These are phyloP conservation scores for Erythrobasidium hasegawianum DNA, from an alignment of 1,284 basidiomycete species.

Conservation along the genomic window DNA sequence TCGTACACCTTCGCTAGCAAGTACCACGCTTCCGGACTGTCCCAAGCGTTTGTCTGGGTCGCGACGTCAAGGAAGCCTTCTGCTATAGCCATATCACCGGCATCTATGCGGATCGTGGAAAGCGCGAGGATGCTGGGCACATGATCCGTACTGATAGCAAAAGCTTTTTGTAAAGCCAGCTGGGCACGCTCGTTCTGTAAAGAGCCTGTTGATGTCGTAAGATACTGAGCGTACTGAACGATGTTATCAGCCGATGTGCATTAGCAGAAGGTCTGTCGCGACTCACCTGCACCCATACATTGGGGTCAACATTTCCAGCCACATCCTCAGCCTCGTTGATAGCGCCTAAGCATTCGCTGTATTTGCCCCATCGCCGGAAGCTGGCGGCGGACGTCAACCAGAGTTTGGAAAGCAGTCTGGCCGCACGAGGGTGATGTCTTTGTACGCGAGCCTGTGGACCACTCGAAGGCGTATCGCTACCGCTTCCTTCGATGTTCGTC, in stretches of 20 bases:
- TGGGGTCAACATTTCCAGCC: conserved; percentile 71
- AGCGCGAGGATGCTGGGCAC: conserved; percentile 72
- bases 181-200: conserved; percentile 7
- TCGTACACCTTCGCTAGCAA: conserved; percentile 74
- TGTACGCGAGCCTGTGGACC: not conserved
- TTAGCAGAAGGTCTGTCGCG: conserved; percentile 30
- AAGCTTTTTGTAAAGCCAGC: conserved; percentile 35
- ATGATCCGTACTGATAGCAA: conserved; percentile 57
- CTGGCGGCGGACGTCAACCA: conserved; percentile 94
- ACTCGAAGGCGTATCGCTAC: not conserved
- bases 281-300: conserved; percentile 89
- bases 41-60: conserved; percentile 63
- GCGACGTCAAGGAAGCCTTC: conserved; percentile 50
- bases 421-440: conserved; percentile 14
- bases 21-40: conserved; percentile 88
- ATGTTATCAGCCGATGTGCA: not conserved
- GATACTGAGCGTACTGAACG: not conserved
- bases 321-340: conserved; percentile 92
- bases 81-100: conserved; percentile 52
- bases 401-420: conserved; percentile 55
- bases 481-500: no score
- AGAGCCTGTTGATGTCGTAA: conserved; percentile 53
- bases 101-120: conserved; percentile 64
- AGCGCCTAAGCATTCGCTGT: conserved; percentile 81
- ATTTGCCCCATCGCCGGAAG: conserved; percentile 81